Conservation (phyloP, 129 eudicot genomes). For the Scalesia atractyloides region DNA sequence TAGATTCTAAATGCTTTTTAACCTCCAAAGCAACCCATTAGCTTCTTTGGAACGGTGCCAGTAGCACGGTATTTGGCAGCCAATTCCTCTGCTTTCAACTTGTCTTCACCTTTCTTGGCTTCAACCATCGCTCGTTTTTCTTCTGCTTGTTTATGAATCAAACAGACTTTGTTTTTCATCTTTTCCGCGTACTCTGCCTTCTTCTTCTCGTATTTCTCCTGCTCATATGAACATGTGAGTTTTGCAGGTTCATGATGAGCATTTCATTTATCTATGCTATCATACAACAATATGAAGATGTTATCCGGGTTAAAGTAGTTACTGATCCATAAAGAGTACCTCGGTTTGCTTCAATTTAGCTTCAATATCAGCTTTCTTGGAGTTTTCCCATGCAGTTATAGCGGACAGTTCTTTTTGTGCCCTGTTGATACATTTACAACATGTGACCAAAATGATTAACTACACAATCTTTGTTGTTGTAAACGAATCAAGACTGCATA, state of each 20-base stretch:
- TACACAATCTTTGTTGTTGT: neutral
- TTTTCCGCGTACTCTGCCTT: constrained; percentile 80
- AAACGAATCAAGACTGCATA: too few species aligned
- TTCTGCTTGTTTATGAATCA: constrained; percentile 77
- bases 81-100: constrained; percentile 70
- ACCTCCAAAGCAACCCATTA: constrained; percentile 62
- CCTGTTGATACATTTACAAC: constrained; percentile 43
- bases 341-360: constrained; percentile 67
- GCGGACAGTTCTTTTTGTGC: constrained; percentile 72
- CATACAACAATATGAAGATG: neutral
- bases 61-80: constrained; percentile 88
- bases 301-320: neutral
- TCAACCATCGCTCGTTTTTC: constrained; percentile 80
- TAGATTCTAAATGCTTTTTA: constrained; percentile 29
- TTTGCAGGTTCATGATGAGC: neutral
- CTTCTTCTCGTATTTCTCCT: constrained; percentile 82
- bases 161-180: constrained; percentile 64
- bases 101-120: constrained; percentile 62
- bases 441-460: neutral
- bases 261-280: neutral
- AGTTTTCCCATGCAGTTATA: constrained; percentile 83
- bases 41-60: constrained; percentile 61
- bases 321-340: constrained; percentile 38
- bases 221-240: constrained; percentile 21
- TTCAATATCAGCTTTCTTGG: constrained; percentile 69